Evolutionary conservation across 2,329 filamentous ascomycete species (phyloP).

Genomic region (Arthrobotrys sinensis): DNA sequence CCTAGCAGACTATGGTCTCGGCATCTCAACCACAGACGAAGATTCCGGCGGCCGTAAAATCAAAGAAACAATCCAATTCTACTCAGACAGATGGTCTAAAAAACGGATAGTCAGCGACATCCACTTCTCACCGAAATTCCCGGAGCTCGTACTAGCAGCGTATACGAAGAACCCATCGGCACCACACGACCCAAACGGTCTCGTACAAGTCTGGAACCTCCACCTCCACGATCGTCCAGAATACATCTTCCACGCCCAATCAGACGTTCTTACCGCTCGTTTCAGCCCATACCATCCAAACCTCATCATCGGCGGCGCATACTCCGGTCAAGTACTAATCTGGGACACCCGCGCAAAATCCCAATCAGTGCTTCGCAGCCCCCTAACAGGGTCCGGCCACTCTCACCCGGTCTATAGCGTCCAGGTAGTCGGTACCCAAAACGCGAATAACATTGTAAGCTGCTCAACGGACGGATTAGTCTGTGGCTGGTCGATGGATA

Average conservation of each 20-base stretch:
- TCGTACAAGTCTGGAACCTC: constrained; percentile 97
- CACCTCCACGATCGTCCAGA: constrained; percentile 95
- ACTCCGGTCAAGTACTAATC: constrained; percentile 94
- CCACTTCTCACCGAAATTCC: constrained; percentile 95
- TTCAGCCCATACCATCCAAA: constrained; percentile 99
- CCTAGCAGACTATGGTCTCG: constrained; percentile 90
- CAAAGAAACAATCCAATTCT: constrained; percentile 92
- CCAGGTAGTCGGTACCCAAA: constrained; percentile 96
- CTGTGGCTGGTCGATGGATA: constrained; percentile 97
- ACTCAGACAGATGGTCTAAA: constrained; percentile 94
- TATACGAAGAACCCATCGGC: constrained; percentile 98
- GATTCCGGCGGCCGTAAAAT: constrained; percentile 78
- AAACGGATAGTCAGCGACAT: constrained; percentile 97
- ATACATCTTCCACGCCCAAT: constrained; percentile 96
- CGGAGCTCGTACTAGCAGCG: constrained; percentile 90
- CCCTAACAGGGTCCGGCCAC: constrained; percentile 92
- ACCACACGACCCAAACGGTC: constrained; percentile 90
- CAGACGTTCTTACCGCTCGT: constrained; percentile 93
- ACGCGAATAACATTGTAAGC: constrained; percentile 98
- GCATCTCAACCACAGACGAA: constrained; percentile 85
- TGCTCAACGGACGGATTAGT: constrained; percentile 97
- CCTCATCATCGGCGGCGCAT: constrained; percentile 93
- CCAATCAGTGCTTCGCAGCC: constrained; percentile 93
- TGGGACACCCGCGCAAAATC: constrained; percentile 96
- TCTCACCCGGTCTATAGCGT: constrained; percentile 97